Percentiles rank a stretch among this genome's conserved stretches.
Evolutionary conservation across 139 green algal genomes (phyloP).

Genomic region (Volvox reticuliferus): DNA sequence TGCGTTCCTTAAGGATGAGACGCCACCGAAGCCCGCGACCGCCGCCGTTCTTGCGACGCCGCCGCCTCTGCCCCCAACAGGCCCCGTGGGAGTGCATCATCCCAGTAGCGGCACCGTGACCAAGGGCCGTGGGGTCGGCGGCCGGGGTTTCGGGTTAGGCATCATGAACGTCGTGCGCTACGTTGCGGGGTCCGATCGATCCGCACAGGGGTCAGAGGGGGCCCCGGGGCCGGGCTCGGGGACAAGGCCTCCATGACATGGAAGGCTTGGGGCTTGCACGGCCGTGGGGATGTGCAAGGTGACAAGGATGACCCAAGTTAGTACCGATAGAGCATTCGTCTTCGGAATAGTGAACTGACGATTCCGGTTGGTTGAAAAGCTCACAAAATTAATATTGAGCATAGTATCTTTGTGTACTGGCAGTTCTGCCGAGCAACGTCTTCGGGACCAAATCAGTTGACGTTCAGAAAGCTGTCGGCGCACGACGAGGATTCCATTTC

Average conservation of each 20-base stretch:
- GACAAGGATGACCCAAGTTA: no score
- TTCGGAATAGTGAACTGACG: no score
- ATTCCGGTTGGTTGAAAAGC: no score
- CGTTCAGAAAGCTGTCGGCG: not conserved
- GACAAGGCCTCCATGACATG: not conserved
- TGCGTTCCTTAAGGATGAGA: constrained; percentile 13
- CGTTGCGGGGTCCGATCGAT: constrained; percentile 13
- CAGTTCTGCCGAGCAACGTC: no score
- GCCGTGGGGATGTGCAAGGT: no score
- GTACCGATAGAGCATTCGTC: no score
- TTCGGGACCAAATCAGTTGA: not conserved
- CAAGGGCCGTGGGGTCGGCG: not conserved
- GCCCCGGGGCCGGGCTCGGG: not conserved
- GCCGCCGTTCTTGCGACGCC: constrained; percentile 21
- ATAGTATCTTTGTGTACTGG: no score
- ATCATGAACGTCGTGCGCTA: constrained; percentile 20
- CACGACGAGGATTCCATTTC: constrained; percentile 8
- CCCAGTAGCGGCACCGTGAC: not conserved
- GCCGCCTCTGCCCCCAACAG: not conserved
- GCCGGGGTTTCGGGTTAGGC: not conserved
- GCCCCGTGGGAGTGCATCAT: not conserved
- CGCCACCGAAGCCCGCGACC: constrained; percentile 22
- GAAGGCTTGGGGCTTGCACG: no score
- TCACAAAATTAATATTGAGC: no score
- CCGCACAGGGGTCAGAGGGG: not conserved